Conservation (phyloP, 495 filamentous ascomycete genomes). For the Penicillium manginii region DNA sequence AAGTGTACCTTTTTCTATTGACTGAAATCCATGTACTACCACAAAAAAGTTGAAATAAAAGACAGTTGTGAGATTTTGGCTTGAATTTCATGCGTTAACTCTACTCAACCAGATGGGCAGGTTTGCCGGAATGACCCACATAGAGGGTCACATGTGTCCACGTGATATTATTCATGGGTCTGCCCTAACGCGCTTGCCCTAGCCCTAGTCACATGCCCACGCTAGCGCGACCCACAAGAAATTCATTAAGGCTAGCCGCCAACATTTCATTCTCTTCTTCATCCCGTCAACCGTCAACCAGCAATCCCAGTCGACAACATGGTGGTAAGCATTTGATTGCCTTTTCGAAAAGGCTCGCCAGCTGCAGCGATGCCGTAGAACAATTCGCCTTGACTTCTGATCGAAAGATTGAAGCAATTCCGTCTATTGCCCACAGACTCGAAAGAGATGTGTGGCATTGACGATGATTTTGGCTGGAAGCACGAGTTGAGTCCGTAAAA, state of each 20-base stretch:
- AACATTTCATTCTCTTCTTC: conserved; percentile 27
- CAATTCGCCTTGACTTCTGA: conserved; percentile 36
- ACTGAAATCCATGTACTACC: no score
- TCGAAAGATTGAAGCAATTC: conserved; percentile 49
- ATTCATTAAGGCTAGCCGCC: conserved; percentile 29
- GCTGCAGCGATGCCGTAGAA: conserved; percentile 43
- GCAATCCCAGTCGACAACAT: conserved; percentile 54
- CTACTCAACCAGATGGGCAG: no score
- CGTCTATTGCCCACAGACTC: conserved; percentile 38
- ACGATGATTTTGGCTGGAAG: conserved; percentile 86
- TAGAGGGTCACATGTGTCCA: conserved; percentile 20
- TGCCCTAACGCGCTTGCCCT: conserved; percentile 21
- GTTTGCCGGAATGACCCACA: no score
- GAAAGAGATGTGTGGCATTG: conserved; percentile 47
- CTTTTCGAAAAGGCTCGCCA: conserved; percentile 39
- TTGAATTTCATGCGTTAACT: no score
- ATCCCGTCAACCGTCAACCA: conserved; percentile 48
- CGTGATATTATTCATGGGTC: neutral
- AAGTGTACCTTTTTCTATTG: no score
- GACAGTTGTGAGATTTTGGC: no score
- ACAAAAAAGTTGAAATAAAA: no score
- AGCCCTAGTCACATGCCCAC: conserved; percentile 34
- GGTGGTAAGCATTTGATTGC: conserved; percentile 52
- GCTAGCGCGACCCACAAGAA: conserved; percentile 46
- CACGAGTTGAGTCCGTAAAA: conserved; percentile 62